Conservation (phyloP, 176 grass and related monocot species). For the Hordeum vulgare region DNA sequence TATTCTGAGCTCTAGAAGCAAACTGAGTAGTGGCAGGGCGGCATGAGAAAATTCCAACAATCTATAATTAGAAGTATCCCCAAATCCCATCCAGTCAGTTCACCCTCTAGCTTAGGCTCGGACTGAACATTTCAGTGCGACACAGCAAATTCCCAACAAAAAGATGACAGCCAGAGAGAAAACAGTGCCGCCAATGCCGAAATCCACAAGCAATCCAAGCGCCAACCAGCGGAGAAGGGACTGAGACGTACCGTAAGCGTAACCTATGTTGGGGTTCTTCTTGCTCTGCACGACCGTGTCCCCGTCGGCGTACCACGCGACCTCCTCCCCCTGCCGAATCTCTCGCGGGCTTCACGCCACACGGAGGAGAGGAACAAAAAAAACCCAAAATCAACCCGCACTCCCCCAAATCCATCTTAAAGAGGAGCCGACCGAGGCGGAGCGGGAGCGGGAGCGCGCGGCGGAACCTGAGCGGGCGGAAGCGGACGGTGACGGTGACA, state of each 20-base stretch:
- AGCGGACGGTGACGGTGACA: conserved; percentile 94
- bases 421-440: not conserved
- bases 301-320: no score
- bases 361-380: conserved; percentile 1
- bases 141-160: not conserved
- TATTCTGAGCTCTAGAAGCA: not conserved
- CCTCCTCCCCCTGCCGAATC: no score
- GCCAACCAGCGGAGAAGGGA: not conserved
- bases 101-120: no score
- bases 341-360: conserved; percentile 64
- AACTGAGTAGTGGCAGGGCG: not conserved
- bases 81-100: not conserved
- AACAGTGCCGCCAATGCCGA: not conserved
- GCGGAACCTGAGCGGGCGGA: conserved; percentile 85
- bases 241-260: no score
- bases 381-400: conserved; percentile 27
- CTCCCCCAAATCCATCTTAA: conserved; percentile 34
- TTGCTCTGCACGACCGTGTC: no score
- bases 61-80: not conserved
- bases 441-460: not conserved
- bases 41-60: not conserved
- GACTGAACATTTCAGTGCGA: not conserved
- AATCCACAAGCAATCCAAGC: not conserved
- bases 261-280: no score
- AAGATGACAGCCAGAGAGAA: not conserved